These are phyloP conservation scores for Leccinum angustisporum DNA, from an alignment of 1,284 basidiomycete species.

Conservation along the genomic window DNA sequence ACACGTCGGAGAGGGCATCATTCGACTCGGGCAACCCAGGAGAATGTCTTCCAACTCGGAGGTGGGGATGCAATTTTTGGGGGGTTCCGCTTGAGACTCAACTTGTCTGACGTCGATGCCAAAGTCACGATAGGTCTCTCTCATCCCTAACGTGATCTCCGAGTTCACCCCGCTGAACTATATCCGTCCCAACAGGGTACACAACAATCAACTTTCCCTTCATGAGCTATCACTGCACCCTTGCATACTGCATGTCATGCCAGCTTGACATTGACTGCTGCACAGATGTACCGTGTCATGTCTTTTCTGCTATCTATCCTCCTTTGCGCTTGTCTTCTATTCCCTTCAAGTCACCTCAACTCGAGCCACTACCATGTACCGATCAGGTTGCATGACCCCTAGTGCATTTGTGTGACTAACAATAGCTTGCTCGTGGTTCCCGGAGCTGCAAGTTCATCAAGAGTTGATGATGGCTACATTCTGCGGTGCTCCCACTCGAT, in stretches of 20 bases:
- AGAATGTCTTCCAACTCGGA: neutral
- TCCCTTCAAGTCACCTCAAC: slow-evolving; percentile 91
- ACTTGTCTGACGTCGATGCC: slow-evolving; percentile 61
- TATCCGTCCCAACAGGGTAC: slow-evolving; percentile 66
- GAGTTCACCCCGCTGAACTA: neutral
- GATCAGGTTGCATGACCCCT: slow-evolving; percentile 49
- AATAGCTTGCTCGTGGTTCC: slow-evolving; percentile 89
- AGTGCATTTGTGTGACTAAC: slow-evolving; percentile 5
- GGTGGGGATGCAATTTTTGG: neutral
- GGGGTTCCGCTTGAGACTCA: too few species aligned
- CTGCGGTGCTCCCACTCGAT: slow-evolving; percentile 50
- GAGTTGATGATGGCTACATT: slow-evolving; percentile 88
- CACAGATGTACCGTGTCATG: slow-evolving; percentile 93
- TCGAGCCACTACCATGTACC: slow-evolving; percentile 99
- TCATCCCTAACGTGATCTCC: neutral
- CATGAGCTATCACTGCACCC: slow-evolving; percentile 86
- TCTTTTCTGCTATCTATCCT: slow-evolving; percentile 90
- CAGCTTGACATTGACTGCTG: slow-evolving; percentile 15
- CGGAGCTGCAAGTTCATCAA: slow-evolving; percentile 91
- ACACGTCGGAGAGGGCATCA: neutral
- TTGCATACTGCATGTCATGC: slow-evolving; percentile 90
- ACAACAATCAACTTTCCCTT: slow-evolving; percentile 77
- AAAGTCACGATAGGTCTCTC: slow-evolving; percentile 76
- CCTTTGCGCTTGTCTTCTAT: slow-evolving; percentile 77
- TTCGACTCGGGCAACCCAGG: neutral